Base-by-base conservation (phyloP, 768 basidiomycete species). In the Rubroboletus pulcherrimus region DNA sequence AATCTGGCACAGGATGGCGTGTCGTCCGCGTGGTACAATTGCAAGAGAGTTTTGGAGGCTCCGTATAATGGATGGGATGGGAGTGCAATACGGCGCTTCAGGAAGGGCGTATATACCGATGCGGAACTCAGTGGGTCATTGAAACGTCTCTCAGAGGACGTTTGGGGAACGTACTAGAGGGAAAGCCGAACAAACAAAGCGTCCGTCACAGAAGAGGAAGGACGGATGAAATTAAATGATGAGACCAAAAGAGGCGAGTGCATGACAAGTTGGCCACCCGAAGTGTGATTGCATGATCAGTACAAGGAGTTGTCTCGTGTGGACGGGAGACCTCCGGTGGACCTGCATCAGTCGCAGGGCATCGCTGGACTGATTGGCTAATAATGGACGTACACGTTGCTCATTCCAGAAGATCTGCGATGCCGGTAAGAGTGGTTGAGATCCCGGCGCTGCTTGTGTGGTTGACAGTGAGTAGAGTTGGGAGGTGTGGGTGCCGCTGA, bases 1-100 rank as follows among this genome's bases (percentile, higher is more conserved):
- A 69, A 69, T 69, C 67, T 60, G 19, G 57, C 68, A 69, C 68
- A 69, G 68, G 68, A 41, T 61, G 55, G 66, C 66, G 68, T 69
- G 67, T 51, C 56, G 60, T 49, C 60, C 68, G 64, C 68, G 68
- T 69, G 68, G 68, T 59, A 34, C 5, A 45, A 60, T 53, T 51
- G 10, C 54, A 49, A 59, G 47, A 57, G 39, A 50, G 49, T 55
- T 39, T 51, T 46, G 60, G 45, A 53, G 48, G 53, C 44, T 54
- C 65, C 59, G 67, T 57, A 47, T 4, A 52, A 49, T 46, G 63
- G 58, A 61, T 59, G 53, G 57, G 54, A 57, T 67, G 58, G 52
- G 58, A 67, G 53, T 30, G 42, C 26, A 50, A 54, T 34, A 58
- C 34, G 56, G 59, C 57, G 53, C 33, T 39, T 51, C 6, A 39